Conservation (phyloP, 345 rosid species). For the Toxicodendron radicans region DNA sequence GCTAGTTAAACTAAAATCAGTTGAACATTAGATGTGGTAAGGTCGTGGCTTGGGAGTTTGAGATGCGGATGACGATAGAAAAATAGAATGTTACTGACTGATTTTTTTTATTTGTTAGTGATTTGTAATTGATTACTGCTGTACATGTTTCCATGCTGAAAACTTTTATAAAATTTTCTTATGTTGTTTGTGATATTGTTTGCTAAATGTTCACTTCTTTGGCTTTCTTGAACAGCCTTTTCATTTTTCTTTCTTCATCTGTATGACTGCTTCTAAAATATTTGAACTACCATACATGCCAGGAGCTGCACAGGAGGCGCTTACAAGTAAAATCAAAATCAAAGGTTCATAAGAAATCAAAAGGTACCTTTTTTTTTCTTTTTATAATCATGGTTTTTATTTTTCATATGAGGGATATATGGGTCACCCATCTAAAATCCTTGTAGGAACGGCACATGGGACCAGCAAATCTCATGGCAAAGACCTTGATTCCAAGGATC, state of each 20-base stretch:
- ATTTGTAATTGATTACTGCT: background rate
- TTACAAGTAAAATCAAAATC: constrained; percentile 52
- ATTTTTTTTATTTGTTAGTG: background rate
- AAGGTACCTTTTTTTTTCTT: constrained; percentile 36
- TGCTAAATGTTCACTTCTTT: background rate
- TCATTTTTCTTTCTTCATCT: background rate
- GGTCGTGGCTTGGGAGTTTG: background rate
- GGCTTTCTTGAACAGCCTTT: constrained; percentile 2
- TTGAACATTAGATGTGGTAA: background rate
- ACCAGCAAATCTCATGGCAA: constrained; percentile 18
- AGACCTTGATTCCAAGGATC: constrained; percentile 15
- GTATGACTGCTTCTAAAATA: background rate
- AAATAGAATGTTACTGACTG: background rate
- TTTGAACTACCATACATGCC: background rate
- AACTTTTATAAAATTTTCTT: background rate
- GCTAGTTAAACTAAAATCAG: background rate
- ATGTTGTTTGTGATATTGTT: background rate
- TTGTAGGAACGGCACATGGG: constrained; percentile 22
- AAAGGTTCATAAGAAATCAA: constrained; percentile 44
- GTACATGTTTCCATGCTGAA: background rate
- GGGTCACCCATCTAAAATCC: constrained; percentile 11
- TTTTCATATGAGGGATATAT: background rate
- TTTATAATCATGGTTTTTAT: background rate
- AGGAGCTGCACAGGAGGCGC: constrained; percentile 81
- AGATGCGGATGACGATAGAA: background rate